Conservation (phyloP, 2,329 filamentous ascomycete species). For the Microsporum audouinii region DNA sequence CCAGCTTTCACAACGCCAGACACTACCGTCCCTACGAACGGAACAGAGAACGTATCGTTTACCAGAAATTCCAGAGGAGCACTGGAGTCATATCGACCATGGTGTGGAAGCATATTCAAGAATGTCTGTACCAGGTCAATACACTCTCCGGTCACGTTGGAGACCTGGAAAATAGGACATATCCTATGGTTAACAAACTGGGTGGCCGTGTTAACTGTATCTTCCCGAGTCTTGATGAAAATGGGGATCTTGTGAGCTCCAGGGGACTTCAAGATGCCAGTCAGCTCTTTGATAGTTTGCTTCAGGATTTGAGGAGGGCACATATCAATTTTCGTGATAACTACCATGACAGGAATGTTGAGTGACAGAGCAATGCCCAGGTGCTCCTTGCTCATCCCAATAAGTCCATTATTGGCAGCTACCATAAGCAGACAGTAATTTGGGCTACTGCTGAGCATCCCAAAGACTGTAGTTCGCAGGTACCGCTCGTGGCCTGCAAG, state of each 20-base stretch:
- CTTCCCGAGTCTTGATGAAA: slow-evolving; percentile 82
- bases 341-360: slow-evolving; percentile 95
- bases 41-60: slow-evolving; percentile 96
- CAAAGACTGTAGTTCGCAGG: slow-evolving; percentile 90
- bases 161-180: slow-evolving; percentile 94
- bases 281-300: slow-evolving; percentile 84
- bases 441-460: slow-evolving; percentile 82
- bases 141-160: slow-evolving; percentile 88
- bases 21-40: slow-evolving; percentile 91
- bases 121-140: slow-evolving; percentile 86
- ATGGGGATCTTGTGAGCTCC: slow-evolving; percentile 92
- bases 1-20: slow-evolving; percentile 84
- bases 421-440: slow-evolving; percentile 99
- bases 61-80: slow-evolving; percentile 89
- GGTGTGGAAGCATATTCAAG: slow-evolving; percentile 86
- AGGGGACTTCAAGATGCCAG: slow-evolving; percentile 83
- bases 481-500: slow-evolving; percentile 93
- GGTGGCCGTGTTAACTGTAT: slow-evolving; percentile 87
- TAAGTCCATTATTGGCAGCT: slow-evolving; percentile 89
- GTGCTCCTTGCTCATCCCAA: slow-evolving; percentile 98
- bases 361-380: slow-evolving; percentile 85
- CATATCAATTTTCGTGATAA: slow-evolving; percentile 97
- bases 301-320: slow-evolving; percentile 91
- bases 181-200: slow-evolving; percentile 94
- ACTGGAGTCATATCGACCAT: slow-evolving; percentile 80